These are phyloP conservation scores for Bipolaris sorokiniana DNA, from an alignment of 2,329 filamentous ascomycete species.

Conservation along the genomic window DNA sequence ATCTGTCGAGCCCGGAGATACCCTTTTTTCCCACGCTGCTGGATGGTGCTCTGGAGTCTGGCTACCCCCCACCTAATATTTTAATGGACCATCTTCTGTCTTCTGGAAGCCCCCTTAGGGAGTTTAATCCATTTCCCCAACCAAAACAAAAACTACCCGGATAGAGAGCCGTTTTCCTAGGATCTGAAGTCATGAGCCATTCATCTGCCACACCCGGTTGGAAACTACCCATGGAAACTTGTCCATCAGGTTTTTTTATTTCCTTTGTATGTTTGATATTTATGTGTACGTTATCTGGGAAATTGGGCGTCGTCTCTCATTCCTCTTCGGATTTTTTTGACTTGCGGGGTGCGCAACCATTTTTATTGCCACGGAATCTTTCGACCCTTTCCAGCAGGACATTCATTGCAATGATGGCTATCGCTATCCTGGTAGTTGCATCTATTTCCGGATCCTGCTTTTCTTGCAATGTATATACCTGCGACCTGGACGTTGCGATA, in stretches of 20 bases:
- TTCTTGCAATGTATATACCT: constrained; percentile 46
- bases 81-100: constrained; percentile 35
- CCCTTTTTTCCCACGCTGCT: constrained; percentile 38
- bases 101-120: constrained; percentile 30
- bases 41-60: constrained; percentile 42
- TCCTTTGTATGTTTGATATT: constrained; percentile 21
- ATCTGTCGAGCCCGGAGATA: constrained; percentile 45
- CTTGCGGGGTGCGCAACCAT: constrained; percentile 13
- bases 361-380: constrained; percentile 15
- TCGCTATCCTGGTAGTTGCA: constrained; percentile 13
- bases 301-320: constrained; percentile 20
- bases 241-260: constrained; percentile 20
- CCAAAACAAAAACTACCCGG: constrained; percentile 34
- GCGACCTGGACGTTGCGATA: constrained; percentile 19
- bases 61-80: constrained; percentile 26
- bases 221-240: constrained; percentile 23
- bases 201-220: constrained; percentile 14
- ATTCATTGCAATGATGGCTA: constrained; percentile 12
- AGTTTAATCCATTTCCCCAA: constrained; percentile 28
- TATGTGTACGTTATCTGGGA: constrained; percentile 27
- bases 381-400: constrained; percentile 8
- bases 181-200: constrained; percentile 25
- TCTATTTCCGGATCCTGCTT: constrained; percentile 20
- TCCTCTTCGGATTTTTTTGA: constrained; percentile 13
- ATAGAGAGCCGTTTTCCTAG: constrained; percentile 28